A percentile compares a stretch with the other conserved stretches of the same genome.
Evolutionary conservation across 148 eudicot genomes (phyloP).

Genomic region (Silene conica): DNA sequence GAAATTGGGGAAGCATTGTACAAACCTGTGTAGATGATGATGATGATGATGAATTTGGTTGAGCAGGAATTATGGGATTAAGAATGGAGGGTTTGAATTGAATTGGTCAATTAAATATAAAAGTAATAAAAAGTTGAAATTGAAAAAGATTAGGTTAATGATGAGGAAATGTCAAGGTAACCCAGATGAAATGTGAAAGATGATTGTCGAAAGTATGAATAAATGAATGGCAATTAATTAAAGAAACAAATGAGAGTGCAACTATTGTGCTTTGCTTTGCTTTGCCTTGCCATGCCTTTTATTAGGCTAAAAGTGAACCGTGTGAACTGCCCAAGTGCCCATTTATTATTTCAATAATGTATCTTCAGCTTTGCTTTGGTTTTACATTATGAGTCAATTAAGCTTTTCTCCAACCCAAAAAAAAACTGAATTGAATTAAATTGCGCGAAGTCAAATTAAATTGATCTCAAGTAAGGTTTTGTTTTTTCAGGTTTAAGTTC

Average conservation of each 20-base stretch:
- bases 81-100: background rate
- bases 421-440: too few relatives aligned
- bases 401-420: too few relatives aligned
- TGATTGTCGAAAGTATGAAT: background rate
- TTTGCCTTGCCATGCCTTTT: background rate
- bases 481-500: too few relatives aligned
- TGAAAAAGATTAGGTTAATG: background rate
- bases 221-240: slow-evolving; percentile 7
- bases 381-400: too few relatives aligned
- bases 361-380: too few relatives aligned
- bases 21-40: background rate
- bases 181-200: background rate
- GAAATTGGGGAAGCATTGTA: background rate
- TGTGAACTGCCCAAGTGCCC: too few relatives aligned
- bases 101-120: background rate
- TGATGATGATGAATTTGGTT: background rate
- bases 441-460: too few relatives aligned
- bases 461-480: too few relatives aligned
- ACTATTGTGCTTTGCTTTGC: background rate
- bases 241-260: background rate
- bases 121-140: background rate
- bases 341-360: background rate
- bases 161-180: background rate
- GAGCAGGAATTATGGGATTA: too few relatives aligned
- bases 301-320: background rate